These are phyloP conservation scores for Phytophthora litchii DNA, from an alignment of 352 stramenopile species.

Conservation along the genomic window DNA sequence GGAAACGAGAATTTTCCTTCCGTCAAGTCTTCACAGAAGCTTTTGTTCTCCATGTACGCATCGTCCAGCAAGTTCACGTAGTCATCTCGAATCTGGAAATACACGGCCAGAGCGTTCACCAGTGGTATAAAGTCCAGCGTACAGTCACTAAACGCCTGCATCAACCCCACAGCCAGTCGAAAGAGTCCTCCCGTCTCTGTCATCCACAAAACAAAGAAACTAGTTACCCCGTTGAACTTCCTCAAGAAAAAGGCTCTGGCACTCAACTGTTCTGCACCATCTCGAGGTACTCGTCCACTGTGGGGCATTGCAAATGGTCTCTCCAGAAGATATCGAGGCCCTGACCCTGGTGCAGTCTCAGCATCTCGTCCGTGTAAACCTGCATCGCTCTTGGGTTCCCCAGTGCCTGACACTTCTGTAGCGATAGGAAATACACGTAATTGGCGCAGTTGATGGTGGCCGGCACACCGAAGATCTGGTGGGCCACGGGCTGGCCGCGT, in stretches of 20 bases:
- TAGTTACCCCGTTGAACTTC: too few species aligned
- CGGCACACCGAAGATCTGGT: constrained; percentile 96
- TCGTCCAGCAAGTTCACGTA: constrained; percentile 97
- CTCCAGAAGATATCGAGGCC: constrained; percentile 96
- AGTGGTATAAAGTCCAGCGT: constrained; percentile 86
- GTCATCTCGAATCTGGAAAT: constrained; percentile 99
- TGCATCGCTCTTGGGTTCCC: constrained; percentile 84
- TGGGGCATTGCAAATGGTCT: constrained; percentile 90
- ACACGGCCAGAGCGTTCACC: constrained; percentile 94
- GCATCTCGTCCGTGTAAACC: constrained; percentile 95
- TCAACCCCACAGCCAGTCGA: constrained; percentile 94
- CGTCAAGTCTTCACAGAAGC: constrained; percentile 97
- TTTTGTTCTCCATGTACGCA: constrained; percentile 98
- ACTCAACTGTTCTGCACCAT: constrained; percentile 96
- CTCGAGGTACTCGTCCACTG: constrained; percentile 91
- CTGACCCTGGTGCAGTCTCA: constrained; percentile 96
- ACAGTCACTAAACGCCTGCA: constrained; percentile 89
- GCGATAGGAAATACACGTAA: constrained; percentile 97
- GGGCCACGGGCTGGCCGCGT: constrained; percentile 93
- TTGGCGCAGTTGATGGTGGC: constrained; percentile 98
- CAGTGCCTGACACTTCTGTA: constrained; percentile 92
- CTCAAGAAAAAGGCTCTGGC: neutral
- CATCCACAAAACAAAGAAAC: neutral
- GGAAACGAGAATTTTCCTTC: constrained; percentile 97
- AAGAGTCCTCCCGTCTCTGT: constrained; percentile 96